Conservation (phyloP, 176 grass and related monocot genomes). For the Carex parvula region DNA sequence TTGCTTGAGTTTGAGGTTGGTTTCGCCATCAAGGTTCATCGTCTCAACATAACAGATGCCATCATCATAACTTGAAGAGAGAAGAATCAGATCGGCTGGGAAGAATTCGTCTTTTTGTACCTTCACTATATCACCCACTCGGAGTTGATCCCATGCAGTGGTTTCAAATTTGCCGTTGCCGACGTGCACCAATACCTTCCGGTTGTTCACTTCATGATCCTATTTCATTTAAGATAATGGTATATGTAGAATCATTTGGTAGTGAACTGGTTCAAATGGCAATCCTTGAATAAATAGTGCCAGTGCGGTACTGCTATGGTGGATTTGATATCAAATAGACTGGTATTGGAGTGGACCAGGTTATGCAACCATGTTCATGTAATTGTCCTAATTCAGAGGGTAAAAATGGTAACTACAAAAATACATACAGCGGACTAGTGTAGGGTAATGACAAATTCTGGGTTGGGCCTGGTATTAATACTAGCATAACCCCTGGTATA, state of each 20-base stretch:
- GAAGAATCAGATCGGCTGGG: constrained; percentile 89
- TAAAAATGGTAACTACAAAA: neutral
- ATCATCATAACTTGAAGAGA: constrained; percentile 92
- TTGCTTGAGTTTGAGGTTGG: constrained; percentile 98
- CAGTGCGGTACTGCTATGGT: neutral
- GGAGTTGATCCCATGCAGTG: constrained; percentile 70
- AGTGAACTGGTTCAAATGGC: neutral
- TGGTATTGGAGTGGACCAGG: neutral
- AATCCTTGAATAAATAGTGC: neutral
- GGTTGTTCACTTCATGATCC: constrained; percentile 86
- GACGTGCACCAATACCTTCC: constrained; percentile 68
- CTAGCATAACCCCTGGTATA: neutral
- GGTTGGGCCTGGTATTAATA: neutral
- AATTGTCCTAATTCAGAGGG: neutral
- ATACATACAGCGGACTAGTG: neutral
- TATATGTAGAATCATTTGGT: neutral
- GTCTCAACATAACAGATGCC: constrained; percentile 99
- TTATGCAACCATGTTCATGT: neutral
- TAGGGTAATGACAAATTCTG: neutral
- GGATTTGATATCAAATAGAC: neutral
- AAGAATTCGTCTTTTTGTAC: constrained; percentile 97
- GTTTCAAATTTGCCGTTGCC: constrained; percentile 57
- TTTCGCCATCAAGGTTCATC: constrained; percentile 96
- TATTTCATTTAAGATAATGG: constrained; percentile 22
- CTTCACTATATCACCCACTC: constrained; percentile 93